Evolutionary conservation across 78 protist genomes (phyloP).

Genomic region (Chrysochromulina tobinii): DNA sequence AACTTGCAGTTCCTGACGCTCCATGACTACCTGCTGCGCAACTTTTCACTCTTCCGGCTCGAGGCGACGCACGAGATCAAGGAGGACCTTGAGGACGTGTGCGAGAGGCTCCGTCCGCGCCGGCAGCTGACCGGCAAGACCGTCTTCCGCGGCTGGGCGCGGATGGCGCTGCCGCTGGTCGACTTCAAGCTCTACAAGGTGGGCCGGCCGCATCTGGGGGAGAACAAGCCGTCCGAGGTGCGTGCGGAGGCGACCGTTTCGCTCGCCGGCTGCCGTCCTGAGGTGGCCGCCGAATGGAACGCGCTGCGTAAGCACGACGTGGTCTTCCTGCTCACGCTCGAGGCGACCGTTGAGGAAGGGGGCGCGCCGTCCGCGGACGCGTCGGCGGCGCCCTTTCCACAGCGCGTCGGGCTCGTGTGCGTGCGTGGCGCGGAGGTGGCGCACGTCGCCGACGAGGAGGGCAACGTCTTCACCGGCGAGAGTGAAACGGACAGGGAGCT

Average conservation of each 20-base stretch:
- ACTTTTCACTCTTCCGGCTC: conserved; percentile 80
- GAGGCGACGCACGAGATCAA: conserved; percentile 84
- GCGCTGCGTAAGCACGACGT: conserved; percentile 76
- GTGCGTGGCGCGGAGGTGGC: conserved; percentile 64
- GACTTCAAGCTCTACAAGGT: conserved; percentile 55
- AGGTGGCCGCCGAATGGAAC: conserved; percentile 77
- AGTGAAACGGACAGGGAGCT: background rate
- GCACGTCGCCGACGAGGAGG: conserved; percentile 57
- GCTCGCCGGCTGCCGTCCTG: conserved; percentile 5
- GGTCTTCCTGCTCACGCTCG: conserved; percentile 70
- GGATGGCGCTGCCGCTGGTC: conserved; percentile 79
- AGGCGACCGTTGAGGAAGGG: background rate
- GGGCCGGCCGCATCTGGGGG: conserved; percentile 76
- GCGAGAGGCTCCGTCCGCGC: conserved; percentile 57
- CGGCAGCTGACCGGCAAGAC: conserved; percentile 19
- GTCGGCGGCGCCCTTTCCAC: background rate
- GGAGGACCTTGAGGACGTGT: conserved; percentile 76
- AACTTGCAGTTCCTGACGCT: conserved; percentile 92
- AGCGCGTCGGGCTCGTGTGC: conserved; percentile 10
- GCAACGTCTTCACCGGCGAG: conserved; percentile 6
- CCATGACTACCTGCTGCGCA: conserved; percentile 91
- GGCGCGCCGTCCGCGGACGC: conserved; percentile 12
- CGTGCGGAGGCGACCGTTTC: conserved; percentile 52
- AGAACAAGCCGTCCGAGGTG: conserved; percentile 65
- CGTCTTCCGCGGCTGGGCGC: conserved; percentile 73